Evolutionary conservation across 257 asterid genomes (phyloP).

Genomic region (Solanum gandarillasii): DNA sequence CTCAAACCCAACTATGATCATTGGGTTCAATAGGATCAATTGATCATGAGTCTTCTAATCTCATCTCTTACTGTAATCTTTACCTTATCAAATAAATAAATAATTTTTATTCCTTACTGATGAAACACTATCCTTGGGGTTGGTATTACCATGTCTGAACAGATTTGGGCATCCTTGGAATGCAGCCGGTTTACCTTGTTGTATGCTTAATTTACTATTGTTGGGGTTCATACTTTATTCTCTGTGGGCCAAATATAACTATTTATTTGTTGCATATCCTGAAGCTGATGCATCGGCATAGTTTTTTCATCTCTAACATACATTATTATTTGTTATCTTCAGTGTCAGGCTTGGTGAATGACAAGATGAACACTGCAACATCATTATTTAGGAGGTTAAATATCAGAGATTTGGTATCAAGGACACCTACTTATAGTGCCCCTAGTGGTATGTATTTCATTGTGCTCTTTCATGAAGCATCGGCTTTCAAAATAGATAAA

Average conservation of each 20-base stretch:
- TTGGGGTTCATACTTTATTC: neutral
- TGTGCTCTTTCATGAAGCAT: neutral
- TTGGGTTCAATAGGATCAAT: neutral
- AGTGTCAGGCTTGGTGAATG: neutral
- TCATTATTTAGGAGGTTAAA: slow-evolving; percentile 40
- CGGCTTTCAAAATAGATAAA: neutral
- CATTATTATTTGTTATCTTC: neutral
- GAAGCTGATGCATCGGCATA: neutral
- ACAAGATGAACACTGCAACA: slow-evolving; percentile 13
- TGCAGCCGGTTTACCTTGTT: neutral
- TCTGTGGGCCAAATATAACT: neutral
- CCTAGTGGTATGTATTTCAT: slow-evolving; percentile 34
- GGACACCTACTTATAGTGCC: slow-evolving; percentile 32
- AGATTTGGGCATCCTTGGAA: neutral
- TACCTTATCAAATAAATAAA: neutral
- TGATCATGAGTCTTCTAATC: neutral
- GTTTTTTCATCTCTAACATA: neutral
- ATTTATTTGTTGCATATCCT: neutral
- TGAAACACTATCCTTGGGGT: neutral
- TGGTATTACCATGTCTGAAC: neutral
- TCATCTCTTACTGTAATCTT: neutral
- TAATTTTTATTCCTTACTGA: neutral
- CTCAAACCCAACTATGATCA: neutral
- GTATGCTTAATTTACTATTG: neutral
- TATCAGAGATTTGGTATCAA: slow-evolving; percentile 43